A percentile compares a stretch with the other conserved stretches of the same genome.
Evolutionary conservation across 2,329 filamentous ascomycete species (phyloP).

Genomic region (Botryotinia convoluta): DNA sequence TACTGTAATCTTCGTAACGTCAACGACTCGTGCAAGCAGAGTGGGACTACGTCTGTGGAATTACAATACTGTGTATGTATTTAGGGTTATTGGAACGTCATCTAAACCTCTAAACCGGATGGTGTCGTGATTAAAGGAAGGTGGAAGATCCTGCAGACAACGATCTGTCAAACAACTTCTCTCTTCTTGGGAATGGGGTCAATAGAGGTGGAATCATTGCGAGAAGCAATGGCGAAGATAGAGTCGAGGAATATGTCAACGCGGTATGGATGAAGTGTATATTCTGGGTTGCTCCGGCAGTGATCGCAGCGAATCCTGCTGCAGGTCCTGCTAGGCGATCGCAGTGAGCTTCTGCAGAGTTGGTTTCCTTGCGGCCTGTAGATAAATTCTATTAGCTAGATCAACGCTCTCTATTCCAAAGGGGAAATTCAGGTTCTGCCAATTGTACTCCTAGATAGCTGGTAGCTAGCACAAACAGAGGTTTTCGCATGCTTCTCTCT

Average conservation of each 20-base stretch:
- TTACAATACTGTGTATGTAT: not conserved
- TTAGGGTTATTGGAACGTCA: not conserved
- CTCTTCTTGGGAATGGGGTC: not conserved
- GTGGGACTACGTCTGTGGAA: rapidly evolving
- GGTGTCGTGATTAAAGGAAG: not conserved
- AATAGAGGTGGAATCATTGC: not conserved
- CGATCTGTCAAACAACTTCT: not conserved
- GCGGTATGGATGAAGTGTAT: not conserved
- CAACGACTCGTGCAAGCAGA: not conserved
- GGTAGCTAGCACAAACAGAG: not conserved
- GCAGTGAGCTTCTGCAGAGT: not conserved
- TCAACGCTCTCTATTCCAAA: not conserved
- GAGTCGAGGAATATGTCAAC: not conserved
- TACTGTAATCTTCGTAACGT: rapidly evolving
- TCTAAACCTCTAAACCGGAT: not conserved
- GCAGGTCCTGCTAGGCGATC: not conserved
- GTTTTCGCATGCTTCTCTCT: not conserved
- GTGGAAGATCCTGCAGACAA: not conserved
- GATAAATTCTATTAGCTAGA: not conserved
- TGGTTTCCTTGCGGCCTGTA: not conserved
- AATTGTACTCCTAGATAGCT: not conserved
- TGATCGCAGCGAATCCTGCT: not conserved
- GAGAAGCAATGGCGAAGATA: not conserved
- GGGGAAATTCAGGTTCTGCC: not conserved
- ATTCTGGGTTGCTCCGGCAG: not conserved